Percentiles rank a stretch among this genome's conserved stretches.
Conservation (phyloP, 768 basidiomycete genomes). For the Leccinum barrowsii region DNA sequence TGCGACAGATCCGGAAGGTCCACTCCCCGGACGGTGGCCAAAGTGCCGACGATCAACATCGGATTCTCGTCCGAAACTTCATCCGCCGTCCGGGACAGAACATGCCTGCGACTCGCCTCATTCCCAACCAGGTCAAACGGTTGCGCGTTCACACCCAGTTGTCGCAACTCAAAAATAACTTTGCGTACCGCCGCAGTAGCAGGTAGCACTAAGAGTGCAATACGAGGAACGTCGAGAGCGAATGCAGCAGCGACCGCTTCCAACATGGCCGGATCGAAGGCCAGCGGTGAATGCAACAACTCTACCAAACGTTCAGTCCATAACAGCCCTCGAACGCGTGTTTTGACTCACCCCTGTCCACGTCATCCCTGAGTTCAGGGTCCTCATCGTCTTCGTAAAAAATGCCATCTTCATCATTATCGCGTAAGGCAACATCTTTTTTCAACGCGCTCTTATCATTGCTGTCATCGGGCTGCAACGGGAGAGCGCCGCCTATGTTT, state of each 20-base stretch:
- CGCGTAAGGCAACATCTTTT: background rate
- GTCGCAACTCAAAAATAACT: slow-evolving; percentile 59
- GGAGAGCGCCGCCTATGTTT: slow-evolving; percentile 51
- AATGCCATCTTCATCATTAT: slow-evolving; percentile 15
- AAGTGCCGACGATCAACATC: slow-evolving; percentile 62
- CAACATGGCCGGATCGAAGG: slow-evolving; percentile 52
- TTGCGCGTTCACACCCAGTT: slow-evolving; percentile 65
- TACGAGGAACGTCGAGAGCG: slow-evolving; percentile 66
- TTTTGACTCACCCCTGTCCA: slow-evolving; percentile 21
- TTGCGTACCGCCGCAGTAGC: slow-evolving; percentile 58
- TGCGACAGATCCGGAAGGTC: slow-evolving; percentile 70
- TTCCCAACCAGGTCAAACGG: slow-evolving; percentile 50
- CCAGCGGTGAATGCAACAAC: slow-evolving; percentile 43
- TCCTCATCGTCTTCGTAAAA: slow-evolving; percentile 25
- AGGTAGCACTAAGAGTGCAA: slow-evolving; percentile 67
- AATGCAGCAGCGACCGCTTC: slow-evolving; percentile 71
- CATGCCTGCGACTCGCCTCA: slow-evolving; percentile 41
- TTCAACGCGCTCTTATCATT: background rate
- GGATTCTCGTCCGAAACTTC: slow-evolving; percentile 46
- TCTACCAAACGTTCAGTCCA: slow-evolving; percentile 34
- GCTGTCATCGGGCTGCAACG: slow-evolving; percentile 1
- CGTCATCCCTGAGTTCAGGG: slow-evolving; percentile 14
- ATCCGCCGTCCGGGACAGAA: slow-evolving; percentile 33
- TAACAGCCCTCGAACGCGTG: background rate
- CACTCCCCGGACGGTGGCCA: slow-evolving; percentile 68